phyloP scores from a whole-genome alignment of 1,284 basidiomycete genomes.

The Sporisorium sorghi region DNA sequence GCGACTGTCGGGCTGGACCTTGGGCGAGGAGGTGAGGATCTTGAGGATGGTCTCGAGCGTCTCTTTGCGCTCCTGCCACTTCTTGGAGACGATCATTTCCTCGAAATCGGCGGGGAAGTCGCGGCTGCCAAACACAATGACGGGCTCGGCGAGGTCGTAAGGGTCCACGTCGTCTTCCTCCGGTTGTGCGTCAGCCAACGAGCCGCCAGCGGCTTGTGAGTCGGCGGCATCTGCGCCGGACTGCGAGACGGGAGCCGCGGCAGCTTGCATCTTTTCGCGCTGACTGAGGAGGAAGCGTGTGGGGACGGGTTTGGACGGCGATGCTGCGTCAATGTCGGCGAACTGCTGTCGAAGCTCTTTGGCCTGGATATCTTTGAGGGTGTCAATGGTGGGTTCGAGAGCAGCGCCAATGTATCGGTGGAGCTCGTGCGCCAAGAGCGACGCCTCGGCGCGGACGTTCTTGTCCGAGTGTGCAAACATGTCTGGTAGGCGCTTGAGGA shows the following conservation, averaged over 20 bases:
- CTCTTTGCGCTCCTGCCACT: conserved; percentile 96
- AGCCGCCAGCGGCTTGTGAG: conserved; percentile 19
- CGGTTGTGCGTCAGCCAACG: conserved; percentile 17
- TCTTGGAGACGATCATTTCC: conserved; percentile 82
- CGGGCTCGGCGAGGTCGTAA: conserved; percentile 83
- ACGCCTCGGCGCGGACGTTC: conserved; percentile 91
- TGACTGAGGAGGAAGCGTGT: conserved; percentile 82
- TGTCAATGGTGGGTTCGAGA: conserved; percentile 86
- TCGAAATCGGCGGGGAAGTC: conserved; percentile 70
- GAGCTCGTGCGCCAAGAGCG: conserved; percentile 79
- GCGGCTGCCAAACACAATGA: conserved; percentile 80
- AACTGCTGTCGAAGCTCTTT: conserved; percentile 95
- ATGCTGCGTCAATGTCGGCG: conserved; percentile 82
- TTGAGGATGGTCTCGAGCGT: conserved; percentile 85
- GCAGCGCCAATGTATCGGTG: conserved; percentile 91
- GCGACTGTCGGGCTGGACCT: conserved; percentile 78
- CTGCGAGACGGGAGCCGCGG: conserved; percentile 29
- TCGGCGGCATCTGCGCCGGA: conserved; percentile 19
- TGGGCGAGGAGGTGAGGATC: conserved; percentile 79
- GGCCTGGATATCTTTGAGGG: conserved; percentile 97
- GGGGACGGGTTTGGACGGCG: conserved; percentile 83
- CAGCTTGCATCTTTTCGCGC: conserved; percentile 70
- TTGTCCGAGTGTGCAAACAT: conserved; percentile 97
- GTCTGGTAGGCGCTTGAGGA: conserved; percentile 88
- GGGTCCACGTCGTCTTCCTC: conserved; percentile 76